Evolutionary conservation across 2,329 filamentous ascomycete species (phyloP).

Genomic region (Juglanconis sp.): DNA sequence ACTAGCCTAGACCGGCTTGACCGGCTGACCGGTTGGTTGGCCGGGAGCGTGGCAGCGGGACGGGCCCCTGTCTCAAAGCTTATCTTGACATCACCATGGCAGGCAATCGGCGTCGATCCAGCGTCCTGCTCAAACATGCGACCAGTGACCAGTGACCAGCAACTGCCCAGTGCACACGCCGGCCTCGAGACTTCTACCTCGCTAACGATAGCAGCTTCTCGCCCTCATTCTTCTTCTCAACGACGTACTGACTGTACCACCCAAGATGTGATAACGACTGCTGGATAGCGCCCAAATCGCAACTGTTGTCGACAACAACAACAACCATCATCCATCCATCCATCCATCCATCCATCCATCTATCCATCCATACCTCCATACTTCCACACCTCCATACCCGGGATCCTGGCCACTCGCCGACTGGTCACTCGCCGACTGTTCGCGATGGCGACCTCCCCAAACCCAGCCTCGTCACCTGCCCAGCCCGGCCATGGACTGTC

Average conservation of each 20-base stretch:
- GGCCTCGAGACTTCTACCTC: not conserved
- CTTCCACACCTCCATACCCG: no score
- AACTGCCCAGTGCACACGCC: not conserved
- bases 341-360: no score
- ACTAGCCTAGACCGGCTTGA: not conserved
- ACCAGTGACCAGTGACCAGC: not conserved
- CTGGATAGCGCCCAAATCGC: conserved; percentile 5
- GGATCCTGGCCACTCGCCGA: not conserved
- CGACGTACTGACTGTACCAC: not conserved
- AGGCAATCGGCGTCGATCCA: not conserved
- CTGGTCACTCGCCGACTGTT: not conserved
- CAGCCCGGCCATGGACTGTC: conserved; percentile 8
- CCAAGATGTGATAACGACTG: conserved; percentile 15
- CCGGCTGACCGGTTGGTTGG: not conserved
- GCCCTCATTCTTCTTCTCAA: not conserved
- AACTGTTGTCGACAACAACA: not conserved
- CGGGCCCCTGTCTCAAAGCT: conserved; percentile 5
- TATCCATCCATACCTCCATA: no score
- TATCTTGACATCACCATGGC: conserved; percentile 13
- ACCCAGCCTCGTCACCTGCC: conserved; percentile 15
- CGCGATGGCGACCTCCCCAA: conserved; percentile 7
- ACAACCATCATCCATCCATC: not conserved
- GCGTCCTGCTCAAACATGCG: no score
- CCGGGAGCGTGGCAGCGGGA: not conserved
- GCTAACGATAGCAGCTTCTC: not conserved